phyloP scores from a whole-genome alignment of 2,329 filamentous ascomycete genomes.

The Gaeumannomyces sp. region DNA sequence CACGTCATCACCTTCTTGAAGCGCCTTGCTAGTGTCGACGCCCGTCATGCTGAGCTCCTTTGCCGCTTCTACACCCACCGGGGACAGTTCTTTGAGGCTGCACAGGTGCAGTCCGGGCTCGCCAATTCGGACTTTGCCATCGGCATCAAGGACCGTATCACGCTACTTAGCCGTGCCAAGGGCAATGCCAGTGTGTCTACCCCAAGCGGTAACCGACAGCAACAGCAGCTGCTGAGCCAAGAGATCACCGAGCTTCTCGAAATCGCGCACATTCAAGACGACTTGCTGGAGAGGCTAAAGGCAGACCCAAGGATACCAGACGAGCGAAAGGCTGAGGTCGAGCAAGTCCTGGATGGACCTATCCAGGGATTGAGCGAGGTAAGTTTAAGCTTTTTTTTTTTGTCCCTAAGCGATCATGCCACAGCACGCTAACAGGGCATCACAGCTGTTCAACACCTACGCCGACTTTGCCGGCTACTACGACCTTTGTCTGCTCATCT shows the following conservation, averaged over 20 bases:
- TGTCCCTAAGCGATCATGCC: background rate
- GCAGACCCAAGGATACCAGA: conserved; percentile 63
- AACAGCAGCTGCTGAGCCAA: conserved; percentile 78
- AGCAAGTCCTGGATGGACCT: conserved; percentile 66
- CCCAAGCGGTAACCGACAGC: conserved; percentile 67
- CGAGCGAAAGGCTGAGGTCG: conserved; percentile 58
- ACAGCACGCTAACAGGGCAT: conserved; percentile 13
- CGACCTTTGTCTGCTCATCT: conserved; percentile 89
- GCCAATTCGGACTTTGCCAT: conserved; percentile 78
- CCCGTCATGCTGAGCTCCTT: conserved; percentile 79
- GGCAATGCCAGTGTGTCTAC: conserved; percentile 85
- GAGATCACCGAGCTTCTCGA: conserved; percentile 83
- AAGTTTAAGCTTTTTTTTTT: conserved; percentile 31
- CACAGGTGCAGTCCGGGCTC: conserved; percentile 75
- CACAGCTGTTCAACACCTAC: conserved; percentile 83
- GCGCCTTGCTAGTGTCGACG: conserved; percentile 64
- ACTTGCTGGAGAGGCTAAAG: conserved; percentile 72
- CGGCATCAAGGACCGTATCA: conserved; percentile 77
- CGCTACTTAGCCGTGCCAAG: conserved; percentile 83
- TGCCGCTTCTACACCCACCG: conserved; percentile 90
- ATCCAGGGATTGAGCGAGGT: conserved; percentile 73
- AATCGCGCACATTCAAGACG: conserved; percentile 90
- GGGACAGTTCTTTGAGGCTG: conserved; percentile 77
- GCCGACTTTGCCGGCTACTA: conserved; percentile 84
- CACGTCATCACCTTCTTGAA: conserved; percentile 84